Percentiles rank a stretch among this genome's conserved stretches.
phyloP scores from a whole-genome alignment of 1,139 yeast genomes.

The Diutina pseudorugosa region DNA sequence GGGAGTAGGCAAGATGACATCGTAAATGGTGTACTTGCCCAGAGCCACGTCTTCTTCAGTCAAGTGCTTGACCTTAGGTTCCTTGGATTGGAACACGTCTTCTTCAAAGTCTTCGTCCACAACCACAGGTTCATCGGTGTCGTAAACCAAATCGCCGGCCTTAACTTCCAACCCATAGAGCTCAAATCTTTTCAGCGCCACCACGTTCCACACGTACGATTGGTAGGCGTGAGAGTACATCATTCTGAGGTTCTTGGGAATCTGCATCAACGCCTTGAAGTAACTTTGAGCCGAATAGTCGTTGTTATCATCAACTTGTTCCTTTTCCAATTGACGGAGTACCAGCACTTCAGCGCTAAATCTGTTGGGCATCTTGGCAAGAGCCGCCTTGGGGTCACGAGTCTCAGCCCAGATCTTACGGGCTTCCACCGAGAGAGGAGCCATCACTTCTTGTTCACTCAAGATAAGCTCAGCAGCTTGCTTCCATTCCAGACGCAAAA shows the following conservation, averaged over 20 bases:
- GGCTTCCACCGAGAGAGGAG: slow-evolving; percentile 75
- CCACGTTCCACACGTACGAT: slow-evolving; percentile 87
- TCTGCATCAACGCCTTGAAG: slow-evolving; percentile 74
- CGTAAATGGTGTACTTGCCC: slow-evolving; percentile 57
- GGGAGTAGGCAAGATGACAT: slow-evolving; percentile 87
- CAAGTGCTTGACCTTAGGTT: slow-evolving; percentile 53
- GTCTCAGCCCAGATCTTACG: slow-evolving; percentile 75
- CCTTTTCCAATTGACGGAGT: slow-evolving; percentile 41
- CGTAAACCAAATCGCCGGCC: slow-evolving; percentile 71
- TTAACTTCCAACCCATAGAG: slow-evolving; percentile 59
- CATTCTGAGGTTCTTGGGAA: slow-evolving; percentile 82
- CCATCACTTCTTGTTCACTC: slow-evolving; percentile 73
- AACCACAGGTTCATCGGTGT: slow-evolving; percentile 16
- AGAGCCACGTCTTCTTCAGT: slow-evolving; percentile 60
- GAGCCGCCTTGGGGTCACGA: slow-evolving; percentile 49
- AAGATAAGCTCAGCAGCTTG: slow-evolving; percentile 67
- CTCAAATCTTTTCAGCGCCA: slow-evolving; percentile 67
- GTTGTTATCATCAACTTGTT: slow-evolving; percentile 27
- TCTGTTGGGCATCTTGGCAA: slow-evolving; percentile 70
- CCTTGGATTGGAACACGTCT: slow-evolving; percentile 45
- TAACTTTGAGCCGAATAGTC: slow-evolving; percentile 40
- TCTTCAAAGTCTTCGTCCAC: slow-evolving; percentile 46
- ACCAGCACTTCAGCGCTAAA: slow-evolving; percentile 79
- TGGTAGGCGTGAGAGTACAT: slow-evolving; percentile 98
- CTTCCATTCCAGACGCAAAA: slow-evolving; percentile 68